These are phyloP conservation scores for Raphanus sativus DNA, from an alignment of 345 rosid species.

Conservation along the genomic window DNA sequence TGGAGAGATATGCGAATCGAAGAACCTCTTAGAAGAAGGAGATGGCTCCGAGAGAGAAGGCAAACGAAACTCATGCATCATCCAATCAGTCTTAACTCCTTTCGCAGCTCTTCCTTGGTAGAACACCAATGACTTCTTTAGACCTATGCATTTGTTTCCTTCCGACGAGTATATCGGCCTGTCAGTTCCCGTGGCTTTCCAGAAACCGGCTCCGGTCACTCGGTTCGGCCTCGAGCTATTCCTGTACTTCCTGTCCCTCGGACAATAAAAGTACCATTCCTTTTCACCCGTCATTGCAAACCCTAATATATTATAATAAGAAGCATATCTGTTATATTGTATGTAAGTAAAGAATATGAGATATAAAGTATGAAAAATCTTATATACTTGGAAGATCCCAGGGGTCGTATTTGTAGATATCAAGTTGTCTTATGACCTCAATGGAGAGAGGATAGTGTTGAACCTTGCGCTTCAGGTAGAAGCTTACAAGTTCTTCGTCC, in stretches of 20 bases:
- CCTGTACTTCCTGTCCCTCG: constrained; percentile 85
- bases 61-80: constrained; percentile 96
- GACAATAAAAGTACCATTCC: constrained; percentile 90
- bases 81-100: constrained; percentile 94
- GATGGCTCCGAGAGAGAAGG: constrained; percentile 62
- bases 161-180: constrained; percentile 80
- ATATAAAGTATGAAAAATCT: not conserved
- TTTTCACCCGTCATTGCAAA: constrained; percentile 75
- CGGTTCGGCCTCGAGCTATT: constrained; percentile 89
- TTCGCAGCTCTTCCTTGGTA: constrained; percentile 89
- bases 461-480: constrained; percentile 74
- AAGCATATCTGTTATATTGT: not conserved
- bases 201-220: constrained; percentile 83
- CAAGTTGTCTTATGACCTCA: constrained; percentile 81
- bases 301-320: constrained; percentile 38
- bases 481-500: constrained; percentile 88
- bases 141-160: constrained; percentile 74
- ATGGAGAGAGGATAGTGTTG: constrained; percentile 68
- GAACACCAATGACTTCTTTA: constrained; percentile 91
- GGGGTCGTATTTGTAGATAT: constrained; percentile 87
- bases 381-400: constrained; percentile 92
- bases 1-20: constrained; percentile 56
- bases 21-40: constrained; percentile 44
- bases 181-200: constrained; percentile 97
- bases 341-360: not conserved